Conservation (phyloP, 768 basidiomycete genomes). For the Phanerochaete carnosa region DNA sequence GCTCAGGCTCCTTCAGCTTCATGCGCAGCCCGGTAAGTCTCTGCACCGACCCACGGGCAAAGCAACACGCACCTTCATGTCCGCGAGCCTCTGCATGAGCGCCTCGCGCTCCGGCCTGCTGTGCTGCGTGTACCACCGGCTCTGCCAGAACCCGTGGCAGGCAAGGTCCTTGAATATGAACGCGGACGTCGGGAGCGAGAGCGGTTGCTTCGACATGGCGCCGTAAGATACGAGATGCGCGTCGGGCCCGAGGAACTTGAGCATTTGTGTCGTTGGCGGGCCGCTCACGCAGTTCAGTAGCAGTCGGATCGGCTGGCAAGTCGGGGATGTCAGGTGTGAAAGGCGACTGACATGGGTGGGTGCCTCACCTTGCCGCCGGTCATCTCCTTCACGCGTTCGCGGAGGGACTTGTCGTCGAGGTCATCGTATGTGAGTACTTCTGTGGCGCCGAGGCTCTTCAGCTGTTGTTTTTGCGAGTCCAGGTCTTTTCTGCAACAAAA, state of each 20-base stretch:
- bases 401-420: conserved; percentile 53
- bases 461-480: conserved; percentile 42
- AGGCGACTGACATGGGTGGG: not conserved
- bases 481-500: conserved; percentile 47
- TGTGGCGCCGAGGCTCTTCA: conserved; percentile 65
- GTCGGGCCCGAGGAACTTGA: conserved; percentile 58
- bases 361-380: conserved; percentile 54
- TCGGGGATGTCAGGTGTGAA: conserved; percentile 18
- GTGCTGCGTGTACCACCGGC: conserved; percentile 59
- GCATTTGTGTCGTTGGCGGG: conserved; percentile 64
- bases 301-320: conserved; percentile 34
- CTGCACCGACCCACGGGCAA: too few species aligned
- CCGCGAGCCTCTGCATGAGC: conserved; percentile 48
- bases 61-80: conserved; percentile 43
- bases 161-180: conserved; percentile 86
- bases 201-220: conserved; percentile 83
- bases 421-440: conserved; percentile 80
- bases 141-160: conserved; percentile 78
- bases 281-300: conserved; percentile 65
- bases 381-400: conserved; percentile 56
- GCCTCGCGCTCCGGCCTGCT: conserved; percentile 44
- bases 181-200: conserved; percentile 71
- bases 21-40: too few species aligned
- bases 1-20: conserved; percentile 65
- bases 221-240: conserved; percentile 85